Conservation (phyloP, 441 rosid species). For the Eruca vesicaria region DNA sequence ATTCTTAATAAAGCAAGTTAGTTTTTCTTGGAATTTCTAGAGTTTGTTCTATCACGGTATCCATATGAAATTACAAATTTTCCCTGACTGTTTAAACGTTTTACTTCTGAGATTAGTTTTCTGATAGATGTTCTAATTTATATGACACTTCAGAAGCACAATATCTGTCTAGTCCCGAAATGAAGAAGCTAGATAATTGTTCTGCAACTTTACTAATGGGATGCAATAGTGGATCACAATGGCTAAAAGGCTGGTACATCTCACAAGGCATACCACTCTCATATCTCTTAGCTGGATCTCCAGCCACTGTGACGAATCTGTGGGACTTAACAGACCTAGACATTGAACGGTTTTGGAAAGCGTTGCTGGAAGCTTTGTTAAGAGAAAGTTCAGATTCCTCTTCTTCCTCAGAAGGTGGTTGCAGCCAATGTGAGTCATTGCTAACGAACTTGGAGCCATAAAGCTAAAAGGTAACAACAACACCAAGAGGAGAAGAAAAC, state of each 20-base stretch:
- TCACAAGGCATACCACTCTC: slow-evolving; percentile 81
- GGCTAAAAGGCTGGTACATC: slow-evolving; percentile 67
- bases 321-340: slow-evolving; percentile 99
- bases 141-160: slow-evolving; percentile 78
- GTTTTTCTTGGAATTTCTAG: no score
- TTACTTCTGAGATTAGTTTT: no score
- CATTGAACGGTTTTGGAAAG: slow-evolving; percentile 86
- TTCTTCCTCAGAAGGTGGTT: slow-evolving; percentile 25
- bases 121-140: no score
- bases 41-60: no score
- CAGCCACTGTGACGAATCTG: slow-evolving; percentile 74
- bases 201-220: slow-evolving; percentile 64
- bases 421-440: slow-evolving; percentile 48
- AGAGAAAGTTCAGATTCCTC: slow-evolving; percentile 50
- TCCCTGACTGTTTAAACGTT: no score
- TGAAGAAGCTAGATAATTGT: slow-evolving; percentile 74
- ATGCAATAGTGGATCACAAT: slow-evolving; percentile 71
- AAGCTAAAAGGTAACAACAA: slow-evolving; percentile 37
- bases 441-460: slow-evolving; percentile 58
- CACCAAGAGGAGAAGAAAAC: slow-evolving; percentile 42
- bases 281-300: slow-evolving; percentile 84
- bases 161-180: slow-evolving; percentile 64
- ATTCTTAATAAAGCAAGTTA: no score
- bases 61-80: no score
- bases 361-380: slow-evolving; percentile 80